These are phyloP conservation scores for Nakazawaea siamensis DNA, from an alignment of 805 yeast genomes.

Conservation along the genomic window DNA sequence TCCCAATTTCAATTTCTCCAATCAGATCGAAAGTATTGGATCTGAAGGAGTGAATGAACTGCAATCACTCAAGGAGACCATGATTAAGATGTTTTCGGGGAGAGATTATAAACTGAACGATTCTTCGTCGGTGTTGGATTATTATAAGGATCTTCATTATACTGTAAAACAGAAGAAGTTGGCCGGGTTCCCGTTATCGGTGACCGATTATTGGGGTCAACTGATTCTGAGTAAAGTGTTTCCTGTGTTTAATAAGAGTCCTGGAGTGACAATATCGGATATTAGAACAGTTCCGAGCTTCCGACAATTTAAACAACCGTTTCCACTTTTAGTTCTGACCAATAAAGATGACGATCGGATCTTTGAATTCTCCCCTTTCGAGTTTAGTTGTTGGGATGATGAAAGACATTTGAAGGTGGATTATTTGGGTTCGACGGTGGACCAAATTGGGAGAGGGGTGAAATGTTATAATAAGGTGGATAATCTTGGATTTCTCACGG, in stretches of 20 bases:
- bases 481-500: conserved; percentile 51
- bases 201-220: conserved; percentile 66
- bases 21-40: not conserved
- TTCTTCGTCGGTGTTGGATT: conserved; percentile 23
- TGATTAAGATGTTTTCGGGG: not conserved
- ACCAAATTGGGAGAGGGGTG: conserved; percentile 11
- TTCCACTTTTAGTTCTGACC: conserved; percentile 36
- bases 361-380: conserved; percentile 57
- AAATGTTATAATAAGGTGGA: conserved; percentile 47
- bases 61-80: too few species aligned
- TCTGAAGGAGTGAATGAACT: not conserved
- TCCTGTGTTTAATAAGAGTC: conserved; percentile 24
- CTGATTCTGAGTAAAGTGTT: conserved; percentile 45
- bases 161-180: conserved; percentile 44
- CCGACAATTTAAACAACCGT: conserved; percentile 32
- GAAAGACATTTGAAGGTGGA: conserved; percentile 31
- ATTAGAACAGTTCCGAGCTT: conserved; percentile 29
- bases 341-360: conserved; percentile 32
- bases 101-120: too few species aligned
- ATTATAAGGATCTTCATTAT: conserved; percentile 43
- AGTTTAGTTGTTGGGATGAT: conserved; percentile 69
- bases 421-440: conserved; percentile 41
- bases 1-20: conserved; percentile 38
- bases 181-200: conserved; percentile 46
- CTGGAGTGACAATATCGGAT: conserved; percentile 31